Evolutionary conservation across 2,329 filamentous ascomycete genomes (phyloP).

Genomic region (Pseudocercospora cruenta): DNA sequence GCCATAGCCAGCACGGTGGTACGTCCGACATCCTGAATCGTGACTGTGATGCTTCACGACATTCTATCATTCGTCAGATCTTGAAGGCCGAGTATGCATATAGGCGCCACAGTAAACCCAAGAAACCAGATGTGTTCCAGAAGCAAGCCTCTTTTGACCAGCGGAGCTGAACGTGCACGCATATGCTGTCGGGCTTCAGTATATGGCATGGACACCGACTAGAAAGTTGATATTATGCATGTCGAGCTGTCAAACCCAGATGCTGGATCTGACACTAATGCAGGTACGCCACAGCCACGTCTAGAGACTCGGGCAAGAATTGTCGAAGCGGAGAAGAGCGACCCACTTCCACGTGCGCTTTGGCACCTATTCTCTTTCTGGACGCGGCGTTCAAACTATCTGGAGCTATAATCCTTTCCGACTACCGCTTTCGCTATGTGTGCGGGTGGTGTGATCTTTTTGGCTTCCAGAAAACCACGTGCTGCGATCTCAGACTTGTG

Average conservation of each 20-base stretch:
- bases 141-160: not conserved
- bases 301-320: not conserved
- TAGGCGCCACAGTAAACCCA: not conserved
- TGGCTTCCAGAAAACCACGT: not conserved
- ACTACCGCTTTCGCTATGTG: not conserved
- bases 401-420: not conserved
- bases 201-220: not conserved
- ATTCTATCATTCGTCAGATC: not conserved
- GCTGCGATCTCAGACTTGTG: not conserved
- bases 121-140: not conserved
- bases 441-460: not conserved
- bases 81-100: not conserved
- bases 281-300: slow-evolving; percentile 2
- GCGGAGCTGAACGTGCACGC: not conserved
- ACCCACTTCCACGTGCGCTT: not conserved
- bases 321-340: not conserved
- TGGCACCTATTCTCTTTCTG: not conserved
- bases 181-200: not conserved
- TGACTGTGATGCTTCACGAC: not conserved
- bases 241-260: not conserved
- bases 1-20: not conserved
- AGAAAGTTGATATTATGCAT: not conserved
- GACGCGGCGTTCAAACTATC: not conserved
- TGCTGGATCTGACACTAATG: not conserved
- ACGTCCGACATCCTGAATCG: not conserved